Evolutionary conservation across 148 eudicot species (phyloP).

Genomic region (Dysphania ambrosioides): DNA sequence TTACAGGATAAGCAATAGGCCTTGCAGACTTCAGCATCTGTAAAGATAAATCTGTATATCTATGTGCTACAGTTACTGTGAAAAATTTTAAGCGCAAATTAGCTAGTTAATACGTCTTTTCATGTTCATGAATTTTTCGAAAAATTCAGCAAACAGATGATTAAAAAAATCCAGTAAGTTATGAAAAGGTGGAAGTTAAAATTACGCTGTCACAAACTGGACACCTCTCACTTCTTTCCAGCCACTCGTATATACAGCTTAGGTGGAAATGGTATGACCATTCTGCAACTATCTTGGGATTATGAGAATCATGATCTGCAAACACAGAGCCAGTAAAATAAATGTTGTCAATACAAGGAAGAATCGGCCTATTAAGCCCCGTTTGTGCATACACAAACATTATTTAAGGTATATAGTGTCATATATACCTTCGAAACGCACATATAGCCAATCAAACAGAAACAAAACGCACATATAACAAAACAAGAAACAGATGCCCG

Average conservation of each 20-base stretch:
- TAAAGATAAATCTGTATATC: background rate
- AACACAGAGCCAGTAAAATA: background rate
- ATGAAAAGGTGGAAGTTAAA: background rate
- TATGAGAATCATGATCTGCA: constrained; percentile 15
- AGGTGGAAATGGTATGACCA: constrained; percentile 30
- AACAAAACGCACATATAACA: too few species aligned
- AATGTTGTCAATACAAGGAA: background rate
- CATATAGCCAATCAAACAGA: too few species aligned
- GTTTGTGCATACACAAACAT: background rate
- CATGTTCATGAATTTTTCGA: too few species aligned
- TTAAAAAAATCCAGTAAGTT: too few species aligned
- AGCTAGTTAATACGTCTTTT: too few species aligned
- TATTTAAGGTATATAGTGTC: background rate
- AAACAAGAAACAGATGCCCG: too few species aligned
- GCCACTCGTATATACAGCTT: constrained; percentile 29
- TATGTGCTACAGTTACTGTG: too few species aligned
- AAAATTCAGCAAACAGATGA: background rate
- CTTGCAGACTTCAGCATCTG: background rate
- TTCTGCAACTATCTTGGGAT: constrained; percentile 27
- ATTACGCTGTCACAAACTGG: constrained; percentile 30
- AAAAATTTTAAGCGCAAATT: too few species aligned
- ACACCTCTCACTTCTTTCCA: constrained; percentile 23
- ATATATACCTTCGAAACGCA: too few species aligned
- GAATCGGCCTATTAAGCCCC: background rate
- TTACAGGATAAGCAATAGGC: background rate